phyloP scores from a whole-genome alignment of 2,329 filamentous ascomycete species.

The Colletotrichum tofieldiae region DNA sequence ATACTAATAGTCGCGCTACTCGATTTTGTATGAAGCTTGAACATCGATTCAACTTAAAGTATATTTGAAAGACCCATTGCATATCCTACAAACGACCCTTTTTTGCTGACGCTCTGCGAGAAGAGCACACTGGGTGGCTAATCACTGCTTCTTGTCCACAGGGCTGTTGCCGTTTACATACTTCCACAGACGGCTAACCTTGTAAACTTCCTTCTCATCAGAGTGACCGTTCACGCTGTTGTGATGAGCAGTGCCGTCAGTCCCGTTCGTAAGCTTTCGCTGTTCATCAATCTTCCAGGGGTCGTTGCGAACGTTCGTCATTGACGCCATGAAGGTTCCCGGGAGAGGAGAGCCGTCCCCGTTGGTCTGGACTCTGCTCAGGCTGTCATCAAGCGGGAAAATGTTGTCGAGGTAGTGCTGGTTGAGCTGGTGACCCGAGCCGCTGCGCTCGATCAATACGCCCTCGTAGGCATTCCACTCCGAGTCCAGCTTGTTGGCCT shows the following conservation, averaged over 20 bases:
- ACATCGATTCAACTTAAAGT: background rate
- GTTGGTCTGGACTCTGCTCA: constrained; percentile 12
- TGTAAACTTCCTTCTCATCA: constrained; percentile 22
- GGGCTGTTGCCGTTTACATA: constrained; percentile 29
- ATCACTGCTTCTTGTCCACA: background rate
- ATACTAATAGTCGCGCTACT: background rate
- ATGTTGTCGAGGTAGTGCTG: constrained; percentile 76
- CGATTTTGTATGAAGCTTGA: background rate
- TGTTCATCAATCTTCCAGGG: constrained; percentile 23
- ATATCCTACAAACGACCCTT: background rate
- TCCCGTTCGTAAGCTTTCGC: constrained; percentile 9
- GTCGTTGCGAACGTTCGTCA: constrained; percentile 27
- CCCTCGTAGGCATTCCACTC: constrained; percentile 57
- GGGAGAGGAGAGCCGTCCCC: constrained; percentile 19
- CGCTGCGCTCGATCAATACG: constrained; percentile 72
- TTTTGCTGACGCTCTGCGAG: too few species aligned
- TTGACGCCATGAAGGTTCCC: constrained; percentile 12
- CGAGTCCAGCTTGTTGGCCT: constrained; percentile 9
- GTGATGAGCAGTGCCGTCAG: background rate
- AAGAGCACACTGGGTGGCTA: too few species aligned
- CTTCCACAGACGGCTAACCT: constrained; percentile 38
- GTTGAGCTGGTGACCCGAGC: constrained; percentile 72
- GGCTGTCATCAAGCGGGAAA: constrained; percentile 60
- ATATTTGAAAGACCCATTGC: background rate
- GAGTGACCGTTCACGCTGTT: constrained; percentile 17